Percentiles rank a stretch among this genome's conserved stretches.
Conservation (phyloP, 2,329 filamentous ascomycete genomes). For the Basipetospora chlamydospora region DNA sequence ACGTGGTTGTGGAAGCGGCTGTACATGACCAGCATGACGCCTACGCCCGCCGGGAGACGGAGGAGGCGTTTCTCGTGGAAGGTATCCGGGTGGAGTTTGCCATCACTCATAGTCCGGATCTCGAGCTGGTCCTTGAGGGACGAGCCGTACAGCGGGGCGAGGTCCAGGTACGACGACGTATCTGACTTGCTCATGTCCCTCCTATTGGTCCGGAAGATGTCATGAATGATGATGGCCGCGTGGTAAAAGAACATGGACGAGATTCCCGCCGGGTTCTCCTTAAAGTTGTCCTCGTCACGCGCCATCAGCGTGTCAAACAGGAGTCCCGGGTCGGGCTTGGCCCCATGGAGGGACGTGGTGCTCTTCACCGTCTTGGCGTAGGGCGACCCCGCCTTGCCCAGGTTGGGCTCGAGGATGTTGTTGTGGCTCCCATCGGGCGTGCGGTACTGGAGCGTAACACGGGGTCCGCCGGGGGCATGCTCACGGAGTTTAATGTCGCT, state of each 20-base stretch:
- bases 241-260: slow-evolving; percentile 64
- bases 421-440: slow-evolving; percentile 28
- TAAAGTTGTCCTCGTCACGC: slow-evolving; percentile 32
- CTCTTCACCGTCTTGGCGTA: slow-evolving; percentile 55
- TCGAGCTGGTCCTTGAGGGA: slow-evolving; percentile 46
- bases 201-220: slow-evolving; percentile 30
- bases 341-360: slow-evolving; percentile 38
- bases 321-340: slow-evolving; percentile 48
- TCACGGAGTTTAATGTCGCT: slow-evolving; percentile 21
- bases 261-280: slow-evolving; percentile 55
- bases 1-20: slow-evolving; percentile 57
- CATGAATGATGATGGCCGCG: slow-evolving; percentile 43
- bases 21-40: slow-evolving; percentile 53
- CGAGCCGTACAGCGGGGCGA: slow-evolving; percentile 59
- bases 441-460: slow-evolving; percentile 20
- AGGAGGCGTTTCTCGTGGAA: slow-evolving; percentile 52
- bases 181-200: slow-evolving; percentile 47
- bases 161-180: slow-evolving; percentile 62
- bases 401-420: slow-evolving; percentile 46
- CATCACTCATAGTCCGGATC: slow-evolving; percentile 48
- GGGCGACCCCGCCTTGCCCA: slow-evolving; percentile 50
- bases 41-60: slow-evolving; percentile 55
- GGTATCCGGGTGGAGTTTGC: slow-evolving; percentile 57
- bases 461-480: slow-evolving; percentile 19
- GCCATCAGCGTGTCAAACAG: slow-evolving; percentile 56